Base-by-base conservation (phyloP, 441 rosid genomes). In the Gossypium aridum region DNA sequence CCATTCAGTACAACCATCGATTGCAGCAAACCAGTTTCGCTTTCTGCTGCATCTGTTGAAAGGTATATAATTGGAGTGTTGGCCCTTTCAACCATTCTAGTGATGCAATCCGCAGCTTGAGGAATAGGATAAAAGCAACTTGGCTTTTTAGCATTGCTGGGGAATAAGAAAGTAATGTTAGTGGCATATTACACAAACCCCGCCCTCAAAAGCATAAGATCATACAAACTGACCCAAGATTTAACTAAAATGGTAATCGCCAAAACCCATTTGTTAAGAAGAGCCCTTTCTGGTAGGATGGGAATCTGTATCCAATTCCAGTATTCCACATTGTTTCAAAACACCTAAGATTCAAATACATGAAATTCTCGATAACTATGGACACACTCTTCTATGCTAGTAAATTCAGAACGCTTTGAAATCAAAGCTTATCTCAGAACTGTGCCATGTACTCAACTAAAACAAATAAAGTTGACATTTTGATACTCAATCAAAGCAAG, bases 51-150 rank as follows among this genome's bases (percentile, higher is more conserved):
- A 85, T 92, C 98, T 5, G 99, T 94, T 61, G 99, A 94, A 76
- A 94, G 97, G 80, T 94, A 94, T 74, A 92, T 81, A 10, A 90
- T 93, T 28, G 89, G 91, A 13, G 86, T 83, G 73, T 85, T 83
- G 66, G 87, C 82, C 81, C 83, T 90, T 81, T 86, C 97, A 82
- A 85, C 92, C 75, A 92, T 76, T 75, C 91, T 85, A 53, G 83
- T 61, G 16, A 94, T 89, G 78, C 99, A 94, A 69, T 88, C 91
- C 0, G 99, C 99, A 45, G 98, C 98, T 90, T 94, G 99, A 20
- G 98, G 99, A 72, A 92, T 79, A 7, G 99, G 96, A 78, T 84
- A 94, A 80, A 92, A 94, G 85, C 99, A 92, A 79, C 99, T 94
- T 2, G 99, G 92, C 39, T 76, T 79, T 79, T 94, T 94, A n/a